A percentile compares a stretch with the other conserved stretches of the same genome.
These are phyloP conservation scores for Myrmaecium sp. DNA, from an alignment of 2,329 filamentous ascomycete genomes.

Conservation along the genomic window DNA sequence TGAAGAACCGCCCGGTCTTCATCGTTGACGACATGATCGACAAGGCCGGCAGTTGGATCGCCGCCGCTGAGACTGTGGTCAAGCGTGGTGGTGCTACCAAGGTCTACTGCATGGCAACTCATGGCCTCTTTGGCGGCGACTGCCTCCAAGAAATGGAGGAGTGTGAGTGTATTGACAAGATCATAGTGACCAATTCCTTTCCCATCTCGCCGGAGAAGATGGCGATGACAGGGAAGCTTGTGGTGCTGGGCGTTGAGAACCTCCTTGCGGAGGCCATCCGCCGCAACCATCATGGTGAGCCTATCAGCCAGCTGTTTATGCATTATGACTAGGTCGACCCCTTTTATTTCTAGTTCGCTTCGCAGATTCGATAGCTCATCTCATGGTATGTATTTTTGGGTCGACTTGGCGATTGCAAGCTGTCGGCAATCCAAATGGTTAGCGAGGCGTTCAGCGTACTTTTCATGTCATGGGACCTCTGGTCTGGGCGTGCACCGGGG, in stretches of 20 bases:
- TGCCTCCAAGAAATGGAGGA: constrained; percentile 77
- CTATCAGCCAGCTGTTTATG: constrained; percentile 39
- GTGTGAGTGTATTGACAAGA: constrained; percentile 84
- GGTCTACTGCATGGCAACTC: constrained; percentile 95
- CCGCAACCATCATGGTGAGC: constrained; percentile 91
- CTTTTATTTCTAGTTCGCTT: not conserved
- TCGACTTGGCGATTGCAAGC: not conserved
- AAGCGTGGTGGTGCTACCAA: constrained; percentile 83
- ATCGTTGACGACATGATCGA: constrained; percentile 99
- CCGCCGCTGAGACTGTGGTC: constrained; percentile 87
- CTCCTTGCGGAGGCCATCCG: constrained; percentile 83
- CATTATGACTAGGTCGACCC: constrained; percentile 16
- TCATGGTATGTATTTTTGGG: not conserved
- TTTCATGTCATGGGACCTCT: not conserved
- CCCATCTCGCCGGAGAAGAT: constrained; percentile 65
- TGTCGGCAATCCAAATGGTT: not conserved
- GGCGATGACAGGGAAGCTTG: constrained; percentile 60
- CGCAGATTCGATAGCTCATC: constrained; percentile 5
- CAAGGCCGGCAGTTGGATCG: constrained; percentile 92
- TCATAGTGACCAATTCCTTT: constrained; percentile 95
- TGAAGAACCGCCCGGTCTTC: constrained; percentile 73
- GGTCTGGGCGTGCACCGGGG: constrained; percentile 1
- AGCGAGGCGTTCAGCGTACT: not conserved
- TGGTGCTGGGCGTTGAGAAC: constrained; percentile 76
- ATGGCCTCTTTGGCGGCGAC: constrained; percentile 83